Percentiles rank a stretch among this genome's conserved stretches.
Evolutionary conservation across 768 basidiomycete species (phyloP).

Genomic region (Boletellus ananas): DNA sequence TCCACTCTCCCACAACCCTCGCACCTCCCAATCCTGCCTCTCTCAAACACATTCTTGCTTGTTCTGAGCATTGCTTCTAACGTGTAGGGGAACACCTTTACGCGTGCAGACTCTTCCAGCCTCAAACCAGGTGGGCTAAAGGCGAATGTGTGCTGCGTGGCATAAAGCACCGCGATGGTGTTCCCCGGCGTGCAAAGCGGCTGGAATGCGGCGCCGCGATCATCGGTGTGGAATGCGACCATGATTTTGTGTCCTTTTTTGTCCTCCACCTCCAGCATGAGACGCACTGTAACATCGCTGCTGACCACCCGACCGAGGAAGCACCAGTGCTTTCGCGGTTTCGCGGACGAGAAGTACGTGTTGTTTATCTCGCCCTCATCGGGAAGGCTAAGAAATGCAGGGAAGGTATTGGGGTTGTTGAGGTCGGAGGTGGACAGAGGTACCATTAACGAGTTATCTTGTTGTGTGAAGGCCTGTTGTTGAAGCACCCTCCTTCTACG

Average conservation of each 20-base stretch:
- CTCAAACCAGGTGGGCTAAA: conserved; percentile 29
- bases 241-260: conserved; percentile 20
- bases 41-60: conserved; percentile 21
- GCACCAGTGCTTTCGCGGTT: conserved; percentile 29
- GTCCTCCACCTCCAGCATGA: conserved; percentile 28
- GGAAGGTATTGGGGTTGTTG: conserved; percentile 23
- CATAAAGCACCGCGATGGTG: conserved; percentile 31
- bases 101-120: conserved; percentile 20
- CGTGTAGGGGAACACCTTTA: conserved; percentile 28
- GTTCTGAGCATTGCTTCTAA: conserved; percentile 25
- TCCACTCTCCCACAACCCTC: conserved; percentile 21
- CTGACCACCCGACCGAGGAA: conserved; percentile 27
- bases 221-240: conserved; percentile 32
- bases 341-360: conserved; percentile 21
- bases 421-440: conserved; percentile 24
- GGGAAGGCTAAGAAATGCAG: conserved; percentile 22
- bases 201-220: conserved; percentile 25
- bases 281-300: conserved; percentile 25
- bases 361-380: conserved; percentile 19
- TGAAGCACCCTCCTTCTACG: background rate
- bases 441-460: conserved; percentile 15
- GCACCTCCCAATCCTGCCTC: conserved; percentile 17
- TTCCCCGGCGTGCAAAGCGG: conserved; percentile 22
- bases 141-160: conserved; percentile 27
- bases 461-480: background rate